Conservation (phyloP, 1,139 yeast genomes). For the Entelexis paramagnoliae region DNA sequence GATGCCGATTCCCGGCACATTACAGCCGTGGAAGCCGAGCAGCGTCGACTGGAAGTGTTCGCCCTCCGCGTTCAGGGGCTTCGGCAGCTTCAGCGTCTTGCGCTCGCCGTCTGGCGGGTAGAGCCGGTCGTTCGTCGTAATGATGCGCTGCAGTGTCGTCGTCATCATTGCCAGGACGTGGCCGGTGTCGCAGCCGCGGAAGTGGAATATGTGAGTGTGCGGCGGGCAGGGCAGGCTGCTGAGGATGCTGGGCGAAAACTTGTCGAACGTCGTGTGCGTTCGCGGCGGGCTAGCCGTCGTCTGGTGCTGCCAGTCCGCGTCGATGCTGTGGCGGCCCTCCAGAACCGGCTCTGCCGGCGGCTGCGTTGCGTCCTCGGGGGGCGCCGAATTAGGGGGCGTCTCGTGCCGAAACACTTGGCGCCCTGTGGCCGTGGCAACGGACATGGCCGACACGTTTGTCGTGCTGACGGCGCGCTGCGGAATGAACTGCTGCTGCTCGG, state of each 20-base stretch:
- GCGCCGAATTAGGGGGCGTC: neutral
- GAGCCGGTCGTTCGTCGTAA: constrained; percentile 81
- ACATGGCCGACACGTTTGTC: constrained; percentile 3
- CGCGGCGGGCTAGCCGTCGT: constrained; percentile 19
- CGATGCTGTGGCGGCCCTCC: constrained; percentile 14
- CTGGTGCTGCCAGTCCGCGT: constrained; percentile 15
- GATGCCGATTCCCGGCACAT: constrained; percentile 84
- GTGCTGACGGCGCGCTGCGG: constrained; percentile 7
- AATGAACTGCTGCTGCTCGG: constrained; percentile 4
- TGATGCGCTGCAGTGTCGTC: constrained; percentile 70
- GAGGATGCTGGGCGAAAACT: constrained; percentile 19
- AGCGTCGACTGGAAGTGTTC: constrained; percentile 49
- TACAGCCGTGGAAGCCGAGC: constrained; percentile 88
- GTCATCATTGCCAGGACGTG: constrained; percentile 77
- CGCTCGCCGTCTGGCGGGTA: constrained; percentile 51
- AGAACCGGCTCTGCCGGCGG: constrained; percentile 20
- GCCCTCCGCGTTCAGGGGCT: constrained; percentile 19
- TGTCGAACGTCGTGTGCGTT: neutral
- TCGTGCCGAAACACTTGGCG: constrained; percentile 2
- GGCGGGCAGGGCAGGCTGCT: constrained; percentile 27
- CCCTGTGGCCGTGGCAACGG: constrained; percentile 6
- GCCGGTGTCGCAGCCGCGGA: constrained; percentile 73
- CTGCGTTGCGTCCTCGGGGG: neutral
- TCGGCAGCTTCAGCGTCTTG: constrained; percentile 34
- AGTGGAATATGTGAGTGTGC: constrained; percentile 49